Evolutionary conservation across 1,139 yeast genomes (phyloP).

Genomic region (Candida sp.): DNA sequence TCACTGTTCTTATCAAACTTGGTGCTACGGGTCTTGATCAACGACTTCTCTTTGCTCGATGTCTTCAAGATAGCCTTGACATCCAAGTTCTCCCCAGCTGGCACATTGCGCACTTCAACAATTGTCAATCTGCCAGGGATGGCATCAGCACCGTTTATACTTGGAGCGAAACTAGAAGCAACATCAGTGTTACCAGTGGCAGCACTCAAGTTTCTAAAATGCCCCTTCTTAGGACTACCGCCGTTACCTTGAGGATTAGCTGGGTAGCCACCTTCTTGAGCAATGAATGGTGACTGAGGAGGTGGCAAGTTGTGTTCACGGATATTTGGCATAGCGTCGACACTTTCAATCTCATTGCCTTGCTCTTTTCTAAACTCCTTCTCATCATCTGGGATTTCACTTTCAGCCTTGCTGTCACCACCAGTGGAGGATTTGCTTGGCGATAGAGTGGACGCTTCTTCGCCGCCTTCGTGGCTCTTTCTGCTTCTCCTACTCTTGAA

Average conservation of each 20-base stretch:
- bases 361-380: slow-evolving; percentile 15
- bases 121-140: slow-evolving; percentile 61
- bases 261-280: not conserved
- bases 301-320: slow-evolving; percentile 42
- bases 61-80: slow-evolving; percentile 58
- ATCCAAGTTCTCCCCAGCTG: slow-evolving; percentile 35
- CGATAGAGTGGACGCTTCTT: slow-evolving; percentile 5
- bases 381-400: slow-evolving; percentile 16
- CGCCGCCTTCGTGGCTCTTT: slow-evolving; percentile 11
- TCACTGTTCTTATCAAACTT: slow-evolving; percentile 51
- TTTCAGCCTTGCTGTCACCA: slow-evolving; percentile 3
- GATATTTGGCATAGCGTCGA: slow-evolving; percentile 38
- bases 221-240: slow-evolving; percentile 23
- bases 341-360: slow-evolving; percentile 10
- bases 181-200: slow-evolving; percentile 23
- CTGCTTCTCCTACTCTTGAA: slow-evolving; percentile 29
- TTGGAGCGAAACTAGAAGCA: slow-evolving; percentile 42
- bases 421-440: slow-evolving; percentile 13
- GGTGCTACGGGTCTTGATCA: slow-evolving; percentile 66
- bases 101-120: slow-evolving; percentile 42
- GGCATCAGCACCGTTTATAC: slow-evolving; percentile 40
- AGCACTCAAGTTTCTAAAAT: slow-evolving; percentile 29
- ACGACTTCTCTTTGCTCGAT: slow-evolving; percentile 55
- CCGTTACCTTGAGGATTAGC: slow-evolving; percentile 21
- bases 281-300: slow-evolving; percentile 29